phyloP scores from a whole-genome alignment of 1,284 basidiomycete species.

The Sutorius eximius region DNA sequence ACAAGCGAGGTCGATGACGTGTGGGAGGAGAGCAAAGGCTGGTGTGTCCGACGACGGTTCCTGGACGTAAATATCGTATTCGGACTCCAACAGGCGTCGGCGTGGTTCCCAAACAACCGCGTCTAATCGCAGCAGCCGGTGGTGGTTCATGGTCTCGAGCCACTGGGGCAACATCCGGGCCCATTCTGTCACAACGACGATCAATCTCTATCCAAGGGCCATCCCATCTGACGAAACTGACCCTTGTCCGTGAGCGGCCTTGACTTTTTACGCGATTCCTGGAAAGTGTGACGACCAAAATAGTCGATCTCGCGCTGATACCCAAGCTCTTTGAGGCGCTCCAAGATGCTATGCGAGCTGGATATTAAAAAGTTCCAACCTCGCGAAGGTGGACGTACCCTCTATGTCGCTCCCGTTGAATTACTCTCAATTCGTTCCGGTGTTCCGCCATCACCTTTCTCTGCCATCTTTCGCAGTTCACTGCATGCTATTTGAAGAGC shows the following conservation, averaged over 20 bases:
- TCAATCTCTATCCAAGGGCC: background rate
- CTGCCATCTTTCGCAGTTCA: background rate
- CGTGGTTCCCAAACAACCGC: conserved; percentile 8
- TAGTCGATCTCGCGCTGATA: conserved; percentile 6
- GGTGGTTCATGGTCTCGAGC: conserved; percentile 6
- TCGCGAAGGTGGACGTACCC: background rate
- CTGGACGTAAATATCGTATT: conserved; percentile 7
- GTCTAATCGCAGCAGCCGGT: background rate
- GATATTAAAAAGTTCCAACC: background rate
- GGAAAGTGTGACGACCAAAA: background rate
- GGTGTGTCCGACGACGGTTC: background rate
- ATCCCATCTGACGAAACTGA: background rate
- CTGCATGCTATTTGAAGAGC: background rate
- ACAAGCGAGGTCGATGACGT: conserved; percentile 9
- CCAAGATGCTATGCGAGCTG: conserved; percentile 5
- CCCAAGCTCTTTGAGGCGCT: conserved; percentile 10
- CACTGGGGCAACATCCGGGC: conserved; percentile 6
- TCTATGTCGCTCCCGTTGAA: background rate
- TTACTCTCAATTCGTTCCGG: background rate
- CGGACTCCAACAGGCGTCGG: background rate
- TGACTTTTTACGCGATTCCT: background rate
- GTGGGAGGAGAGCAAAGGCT: conserved; percentile 14
- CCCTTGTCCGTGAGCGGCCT: conserved; percentile 9
- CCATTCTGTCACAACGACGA: conserved; percentile 13
- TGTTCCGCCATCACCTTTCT: background rate